Percentiles rank a stretch among this genome's conserved stretches.
phyloP scores from a whole-genome alignment of 345 rosid genomes.

The Moricandia moricandioides region DNA sequence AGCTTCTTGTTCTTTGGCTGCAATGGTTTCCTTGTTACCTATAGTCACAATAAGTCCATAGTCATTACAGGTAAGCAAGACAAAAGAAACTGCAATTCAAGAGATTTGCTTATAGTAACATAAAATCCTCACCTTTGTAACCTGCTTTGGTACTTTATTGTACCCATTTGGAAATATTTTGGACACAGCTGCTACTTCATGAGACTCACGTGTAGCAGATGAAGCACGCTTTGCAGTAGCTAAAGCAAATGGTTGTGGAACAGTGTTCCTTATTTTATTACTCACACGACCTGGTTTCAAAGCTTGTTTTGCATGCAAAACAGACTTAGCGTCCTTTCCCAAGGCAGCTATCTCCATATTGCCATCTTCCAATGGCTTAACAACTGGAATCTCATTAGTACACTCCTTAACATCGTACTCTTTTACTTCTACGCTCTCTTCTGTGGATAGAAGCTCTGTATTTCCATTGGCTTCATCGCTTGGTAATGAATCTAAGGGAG shows the following conservation, averaged over 20 bases:
- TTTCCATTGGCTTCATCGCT: slow-evolving; percentile 45
- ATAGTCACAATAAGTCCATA: slow-evolving; percentile 30
- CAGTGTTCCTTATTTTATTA: slow-evolving; percentile 61
- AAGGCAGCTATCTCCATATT: slow-evolving; percentile 20
- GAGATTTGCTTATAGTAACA: no score
- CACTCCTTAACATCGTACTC: slow-evolving; percentile 86
- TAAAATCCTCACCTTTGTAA: slow-evolving; percentile 20
- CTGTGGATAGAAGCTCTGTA: slow-evolving; percentile 44
- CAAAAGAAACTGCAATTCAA: background rate
- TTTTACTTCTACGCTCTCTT: slow-evolving; percentile 61
- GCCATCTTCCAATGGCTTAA: slow-evolving; percentile 36
- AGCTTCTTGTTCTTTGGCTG: slow-evolving; percentile 66
- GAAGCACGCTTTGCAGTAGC: slow-evolving; percentile 92
- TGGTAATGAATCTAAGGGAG: slow-evolving; percentile 41
- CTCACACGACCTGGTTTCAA: slow-evolving; percentile 44
- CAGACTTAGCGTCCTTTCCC: slow-evolving; percentile 36
- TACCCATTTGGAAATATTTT: slow-evolving; percentile 17
- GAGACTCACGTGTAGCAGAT: slow-evolving; percentile 50
- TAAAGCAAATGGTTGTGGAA: slow-evolving; percentile 84
- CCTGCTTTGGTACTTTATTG: slow-evolving; percentile 15
- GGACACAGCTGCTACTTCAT: slow-evolving; percentile 24
- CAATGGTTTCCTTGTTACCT: slow-evolving; percentile 58
- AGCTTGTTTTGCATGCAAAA: slow-evolving; percentile 38
- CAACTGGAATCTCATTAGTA: slow-evolving; percentile 52
- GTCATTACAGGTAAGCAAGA: background rate